Conservation (phyloP, 768 basidiomycete species). For the Leccinum uliginosum region DNA sequence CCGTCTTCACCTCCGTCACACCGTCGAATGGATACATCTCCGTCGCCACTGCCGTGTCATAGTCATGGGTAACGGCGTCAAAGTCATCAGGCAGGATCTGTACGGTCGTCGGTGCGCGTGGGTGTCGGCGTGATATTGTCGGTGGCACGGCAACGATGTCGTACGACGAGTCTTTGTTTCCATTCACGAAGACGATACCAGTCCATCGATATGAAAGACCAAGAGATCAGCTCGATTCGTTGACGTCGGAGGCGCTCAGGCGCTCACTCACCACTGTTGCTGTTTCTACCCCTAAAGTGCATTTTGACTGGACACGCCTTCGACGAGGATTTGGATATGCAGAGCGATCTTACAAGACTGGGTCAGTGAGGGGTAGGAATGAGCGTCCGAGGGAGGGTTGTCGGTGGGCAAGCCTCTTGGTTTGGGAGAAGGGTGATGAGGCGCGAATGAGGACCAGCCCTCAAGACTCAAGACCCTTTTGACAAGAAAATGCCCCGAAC, state of each 20-base stretch:
- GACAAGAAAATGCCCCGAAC: constrained; percentile 18
- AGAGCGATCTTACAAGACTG: constrained; percentile 1
- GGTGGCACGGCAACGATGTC: constrained; percentile 24
- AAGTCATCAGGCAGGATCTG: constrained; percentile 30
- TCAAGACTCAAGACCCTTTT: constrained; percentile 12
- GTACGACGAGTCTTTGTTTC: constrained; percentile 28
- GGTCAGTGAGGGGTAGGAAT: neutral
- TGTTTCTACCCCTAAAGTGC: constrained; percentile 22
- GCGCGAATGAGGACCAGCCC: neutral
- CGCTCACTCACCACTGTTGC: constrained; percentile 27
- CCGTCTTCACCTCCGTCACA: constrained; percentile 20
- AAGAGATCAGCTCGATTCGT: constrained; percentile 7
- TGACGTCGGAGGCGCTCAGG: neutral
- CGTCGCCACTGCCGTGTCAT: constrained; percentile 24
- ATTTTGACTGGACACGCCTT: constrained; percentile 6
- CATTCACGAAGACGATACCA: neutral
- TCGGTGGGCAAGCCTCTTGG: neutral
- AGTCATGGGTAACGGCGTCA: constrained; percentile 28
- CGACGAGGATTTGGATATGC: neutral
- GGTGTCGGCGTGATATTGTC: constrained; percentile 18
- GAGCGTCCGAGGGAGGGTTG: neutral
- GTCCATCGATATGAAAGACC: constrained; percentile 15
- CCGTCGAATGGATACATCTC: constrained; percentile 23
- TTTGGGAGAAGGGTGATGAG: neutral
- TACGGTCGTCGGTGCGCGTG: constrained; percentile 30